Evolutionary conservation across 805 yeast species (phyloP).

Genomic region (Candida easanensis): DNA sequence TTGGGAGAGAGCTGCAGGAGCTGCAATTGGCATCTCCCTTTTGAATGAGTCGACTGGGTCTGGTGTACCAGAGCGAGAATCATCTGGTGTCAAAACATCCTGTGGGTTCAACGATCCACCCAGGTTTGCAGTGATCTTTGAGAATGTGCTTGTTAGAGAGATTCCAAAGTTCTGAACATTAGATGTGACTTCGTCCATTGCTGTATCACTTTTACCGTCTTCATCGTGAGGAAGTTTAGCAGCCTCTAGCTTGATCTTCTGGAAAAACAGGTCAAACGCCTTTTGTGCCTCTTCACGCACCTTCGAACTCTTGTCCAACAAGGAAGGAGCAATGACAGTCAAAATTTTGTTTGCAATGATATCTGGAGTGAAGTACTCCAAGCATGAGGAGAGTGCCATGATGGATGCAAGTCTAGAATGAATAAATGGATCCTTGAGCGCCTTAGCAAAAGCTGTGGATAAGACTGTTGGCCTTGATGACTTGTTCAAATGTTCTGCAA

Average conservation of each 20-base stretch:
- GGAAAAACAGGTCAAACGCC: slow-evolving; percentile 61
- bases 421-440: slow-evolving; percentile 73
- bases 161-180: slow-evolving; percentile 27
- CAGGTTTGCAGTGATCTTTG: slow-evolving; percentile 20
- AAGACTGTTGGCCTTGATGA: slow-evolving; percentile 67
- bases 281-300: slow-evolving; percentile 72
- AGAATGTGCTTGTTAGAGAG: slow-evolving; percentile 20
- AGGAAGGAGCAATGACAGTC: slow-evolving; percentile 80
- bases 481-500: slow-evolving; percentile 56
- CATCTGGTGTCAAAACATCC: slow-evolving; percentile 5
- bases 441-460: slow-evolving; percentile 82
- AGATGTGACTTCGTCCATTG: slow-evolving; percentile 25
- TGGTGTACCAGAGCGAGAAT: slow-evolving; percentile 22
- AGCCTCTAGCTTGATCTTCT: slow-evolving; percentile 49
- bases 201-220: slow-evolving; percentile 24
- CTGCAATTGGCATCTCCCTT: background rate
- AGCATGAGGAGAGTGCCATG: slow-evolving; percentile 62
- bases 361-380: slow-evolving; percentile 66
- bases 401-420: slow-evolving; percentile 77
- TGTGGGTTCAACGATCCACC: slow-evolving; percentile 24
- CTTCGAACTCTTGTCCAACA: slow-evolving; percentile 68
- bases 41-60: slow-evolving; percentile 15
- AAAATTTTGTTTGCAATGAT: slow-evolving; percentile 77
- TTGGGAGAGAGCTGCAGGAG: background rate
- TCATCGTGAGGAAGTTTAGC: slow-evolving; percentile 31